phyloP scores from a whole-genome alignment of 306 rosid genomes.

The Fagus crenata region DNA sequence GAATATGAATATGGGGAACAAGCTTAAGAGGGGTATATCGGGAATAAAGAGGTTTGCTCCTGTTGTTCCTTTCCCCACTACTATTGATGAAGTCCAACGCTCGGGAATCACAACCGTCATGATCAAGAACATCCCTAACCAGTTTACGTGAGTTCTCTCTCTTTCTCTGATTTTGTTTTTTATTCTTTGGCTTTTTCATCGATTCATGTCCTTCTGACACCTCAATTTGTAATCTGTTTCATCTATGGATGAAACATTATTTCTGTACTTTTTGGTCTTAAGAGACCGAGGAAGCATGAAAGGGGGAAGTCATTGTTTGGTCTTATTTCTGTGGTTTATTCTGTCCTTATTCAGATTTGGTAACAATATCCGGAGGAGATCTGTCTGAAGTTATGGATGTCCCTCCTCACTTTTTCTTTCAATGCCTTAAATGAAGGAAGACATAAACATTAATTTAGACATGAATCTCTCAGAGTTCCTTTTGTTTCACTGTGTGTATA shows the following conservation, averaged over 20 bases:
- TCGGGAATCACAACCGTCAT: constrained; percentile 24
- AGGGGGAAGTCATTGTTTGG: neutral
- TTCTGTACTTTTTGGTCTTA: neutral
- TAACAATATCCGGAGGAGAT: neutral
- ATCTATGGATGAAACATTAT: too few relatives aligned
- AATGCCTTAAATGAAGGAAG: too few relatives aligned
- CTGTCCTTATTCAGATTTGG: neutral
- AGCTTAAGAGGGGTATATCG: neutral
- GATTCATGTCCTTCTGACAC: too few relatives aligned
- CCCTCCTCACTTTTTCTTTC: neutral
- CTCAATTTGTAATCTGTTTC: too few relatives aligned
- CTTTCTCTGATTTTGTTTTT: neutral
- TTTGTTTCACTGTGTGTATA: too few relatives aligned
- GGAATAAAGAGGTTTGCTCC: neutral
- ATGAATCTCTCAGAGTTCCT: too few relatives aligned
- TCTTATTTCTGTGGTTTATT: neutral
- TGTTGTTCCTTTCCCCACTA: constrained; percentile 13
- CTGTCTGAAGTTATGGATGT: neutral
- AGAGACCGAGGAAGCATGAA: neutral
- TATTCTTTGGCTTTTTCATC: neutral
- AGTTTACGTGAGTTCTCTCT: constrained; percentile 17
- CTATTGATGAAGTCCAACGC: neutral
- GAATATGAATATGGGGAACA: neutral
- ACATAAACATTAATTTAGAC: too few relatives aligned
- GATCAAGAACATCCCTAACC: constrained; percentile 33